Evolutionary conservation across 2,329 filamentous ascomycete genomes (phyloP).

Genomic region (Cordyceps javanica): DNA sequence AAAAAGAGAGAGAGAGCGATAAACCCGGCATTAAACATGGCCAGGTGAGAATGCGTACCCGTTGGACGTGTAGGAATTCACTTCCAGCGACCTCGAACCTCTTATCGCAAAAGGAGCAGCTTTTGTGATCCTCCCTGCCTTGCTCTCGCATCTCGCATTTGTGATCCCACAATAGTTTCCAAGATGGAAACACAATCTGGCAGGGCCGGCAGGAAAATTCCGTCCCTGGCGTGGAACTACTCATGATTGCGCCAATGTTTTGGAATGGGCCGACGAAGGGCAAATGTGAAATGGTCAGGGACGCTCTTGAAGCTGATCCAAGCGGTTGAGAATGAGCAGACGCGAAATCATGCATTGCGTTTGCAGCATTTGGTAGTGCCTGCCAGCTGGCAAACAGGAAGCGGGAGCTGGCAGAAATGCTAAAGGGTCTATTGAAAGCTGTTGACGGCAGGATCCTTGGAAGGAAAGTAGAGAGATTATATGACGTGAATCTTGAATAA

Average conservation of each 20-base stretch:
- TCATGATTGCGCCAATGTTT: background rate
- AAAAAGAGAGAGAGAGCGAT: background rate
- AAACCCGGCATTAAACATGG: too few relatives aligned
- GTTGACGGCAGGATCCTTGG: too few relatives aligned
- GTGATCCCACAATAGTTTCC: conserved; percentile 23
- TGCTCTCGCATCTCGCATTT: conserved; percentile 23
- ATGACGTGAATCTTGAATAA: background rate
- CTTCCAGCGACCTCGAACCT: conserved; percentile 29
- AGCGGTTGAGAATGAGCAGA: background rate
- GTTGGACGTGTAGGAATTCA: conserved; percentile 28
- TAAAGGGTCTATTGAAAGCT: too few relatives aligned
- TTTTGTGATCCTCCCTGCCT: conserved; percentile 24
- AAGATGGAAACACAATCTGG: conserved; percentile 20
- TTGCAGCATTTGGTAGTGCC: background rate
- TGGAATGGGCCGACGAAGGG: background rate
- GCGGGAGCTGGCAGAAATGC: background rate
- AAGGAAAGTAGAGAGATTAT: too few relatives aligned
- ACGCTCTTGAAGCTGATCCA: background rate
- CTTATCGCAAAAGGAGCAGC: conserved; percentile 32
- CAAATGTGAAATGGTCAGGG: background rate
- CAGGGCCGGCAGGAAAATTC: conserved; percentile 26
- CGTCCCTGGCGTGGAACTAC: background rate
- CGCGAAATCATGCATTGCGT: background rate
- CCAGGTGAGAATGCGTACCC: conserved; percentile 22
- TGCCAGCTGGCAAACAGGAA: background rate